Conservation (phyloP, 2,329 filamentous ascomycete species). For the Grosmannia clavigera region DNA sequence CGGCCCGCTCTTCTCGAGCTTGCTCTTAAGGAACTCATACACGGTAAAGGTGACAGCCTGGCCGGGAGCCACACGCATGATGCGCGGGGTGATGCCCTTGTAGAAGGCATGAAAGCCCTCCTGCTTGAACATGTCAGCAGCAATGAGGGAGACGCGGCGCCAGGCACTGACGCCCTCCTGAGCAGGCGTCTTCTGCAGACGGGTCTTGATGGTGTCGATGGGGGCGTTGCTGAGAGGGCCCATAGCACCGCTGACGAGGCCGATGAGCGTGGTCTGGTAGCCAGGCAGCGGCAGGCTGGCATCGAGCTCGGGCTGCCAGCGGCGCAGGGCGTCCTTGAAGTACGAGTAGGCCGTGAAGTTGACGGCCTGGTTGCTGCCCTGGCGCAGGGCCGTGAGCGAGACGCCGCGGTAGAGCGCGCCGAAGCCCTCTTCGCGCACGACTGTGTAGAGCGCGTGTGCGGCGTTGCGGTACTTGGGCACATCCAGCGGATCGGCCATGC, state of each 20-base stretch:
- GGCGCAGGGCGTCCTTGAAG: constrained; percentile 68
- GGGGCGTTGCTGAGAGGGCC: constrained; percentile 93
- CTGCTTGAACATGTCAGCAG: constrained; percentile 65
- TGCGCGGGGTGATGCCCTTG: constrained; percentile 94
- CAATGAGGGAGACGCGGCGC: constrained; percentile 65
- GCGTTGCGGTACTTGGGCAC: constrained; percentile 96
- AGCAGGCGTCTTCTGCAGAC: constrained; percentile 80
- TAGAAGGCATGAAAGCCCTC: constrained; percentile 81
- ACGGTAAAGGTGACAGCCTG: constrained; percentile 72
- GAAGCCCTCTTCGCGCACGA: constrained; percentile 80
- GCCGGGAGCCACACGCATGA: constrained; percentile 94
- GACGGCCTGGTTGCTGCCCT: constrained; percentile 94
- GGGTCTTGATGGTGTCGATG: constrained; percentile 98
- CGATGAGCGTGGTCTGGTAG: constrained; percentile 86
- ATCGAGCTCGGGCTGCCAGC: constrained; percentile 57
- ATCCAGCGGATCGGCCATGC: constrained; percentile 92
- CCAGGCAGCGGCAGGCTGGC: constrained; percentile 53
- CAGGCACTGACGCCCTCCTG: constrained; percentile 70
- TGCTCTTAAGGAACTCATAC: constrained; percentile 65
- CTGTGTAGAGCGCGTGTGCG: constrained; percentile 70
- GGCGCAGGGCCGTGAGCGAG: constrained; percentile 79
- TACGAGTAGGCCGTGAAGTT: constrained; percentile 98
- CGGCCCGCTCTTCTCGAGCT: constrained; percentile 54
- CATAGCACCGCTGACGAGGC: constrained; percentile 85
- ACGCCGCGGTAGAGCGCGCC: constrained; percentile 88